A percentile compares a stretch with the other conserved stretches of the same genome.
These are phyloP conservation scores for Sclerotinia sclerotiorum DNA, from an alignment of 2,329 filamentous ascomycete species.

Conservation along the genomic window DNA sequence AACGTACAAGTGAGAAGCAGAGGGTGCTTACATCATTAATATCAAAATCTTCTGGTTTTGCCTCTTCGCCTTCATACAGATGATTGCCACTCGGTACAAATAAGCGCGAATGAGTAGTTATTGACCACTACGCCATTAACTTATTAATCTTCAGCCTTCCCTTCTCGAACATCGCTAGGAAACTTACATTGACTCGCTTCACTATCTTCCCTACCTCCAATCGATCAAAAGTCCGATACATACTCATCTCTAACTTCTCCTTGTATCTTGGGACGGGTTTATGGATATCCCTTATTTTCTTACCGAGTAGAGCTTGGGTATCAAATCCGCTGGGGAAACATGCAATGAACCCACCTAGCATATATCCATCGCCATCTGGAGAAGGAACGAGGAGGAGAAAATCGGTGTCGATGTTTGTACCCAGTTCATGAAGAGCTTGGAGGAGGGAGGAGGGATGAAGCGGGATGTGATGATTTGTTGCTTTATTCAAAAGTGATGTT, in stretches of 20 bases:
- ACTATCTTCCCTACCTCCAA: constrained; percentile 55
- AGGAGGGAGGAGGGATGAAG: constrained; percentile 41
- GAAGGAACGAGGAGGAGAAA: constrained; percentile 57
- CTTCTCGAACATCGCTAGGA: background rate
- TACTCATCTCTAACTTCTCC: constrained; percentile 55
- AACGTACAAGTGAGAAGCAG: background rate
- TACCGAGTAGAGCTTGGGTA: constrained; percentile 53
- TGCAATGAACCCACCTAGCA: constrained; percentile 55
- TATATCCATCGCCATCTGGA: constrained; percentile 45
- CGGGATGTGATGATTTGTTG: constrained; percentile 47
- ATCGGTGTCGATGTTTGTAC: constrained; percentile 57
- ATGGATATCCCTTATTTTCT: constrained; percentile 56
- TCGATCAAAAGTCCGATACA: constrained; percentile 61
- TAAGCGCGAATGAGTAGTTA: constrained; percentile 45
- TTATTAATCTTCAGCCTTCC: background rate
- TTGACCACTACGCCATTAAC: constrained; percentile 43
- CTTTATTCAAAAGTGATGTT: constrained; percentile 46
- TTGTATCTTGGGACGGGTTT: constrained; percentile 57
- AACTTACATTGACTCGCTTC: constrained; percentile 50
- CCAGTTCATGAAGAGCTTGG: constrained; percentile 49
- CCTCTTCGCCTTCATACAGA: constrained; percentile 42
- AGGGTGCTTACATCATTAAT: constrained; percentile 44
- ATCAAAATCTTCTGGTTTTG: constrained; percentile 45
- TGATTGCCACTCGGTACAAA: constrained; percentile 46
- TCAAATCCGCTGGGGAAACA: constrained; percentile 61